These are phyloP conservation scores for Vitis rotundifolia DNA, from an alignment of 164 flowering plant species.

Conservation along the genomic window DNA sequence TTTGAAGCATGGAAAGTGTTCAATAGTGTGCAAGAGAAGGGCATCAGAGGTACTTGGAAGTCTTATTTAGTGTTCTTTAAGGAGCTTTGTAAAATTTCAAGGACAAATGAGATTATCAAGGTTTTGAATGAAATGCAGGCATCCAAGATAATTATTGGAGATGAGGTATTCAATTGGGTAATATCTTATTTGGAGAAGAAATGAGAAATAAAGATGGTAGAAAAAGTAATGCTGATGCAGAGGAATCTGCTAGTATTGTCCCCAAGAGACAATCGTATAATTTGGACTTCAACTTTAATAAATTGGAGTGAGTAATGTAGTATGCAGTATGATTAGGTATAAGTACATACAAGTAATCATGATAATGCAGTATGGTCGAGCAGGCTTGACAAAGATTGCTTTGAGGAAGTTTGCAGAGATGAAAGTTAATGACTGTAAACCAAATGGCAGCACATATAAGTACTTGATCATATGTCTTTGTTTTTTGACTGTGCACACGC, in stretches of 20 bases:
- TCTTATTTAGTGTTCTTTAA: conserved; percentile 53
- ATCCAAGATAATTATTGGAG: no score
- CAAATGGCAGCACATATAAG: conserved; percentile 66
- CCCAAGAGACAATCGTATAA: no score
- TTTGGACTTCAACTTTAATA: no score
- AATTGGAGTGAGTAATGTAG: conserved; percentile 10
- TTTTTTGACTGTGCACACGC: no score
- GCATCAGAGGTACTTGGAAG: conserved; percentile 49
- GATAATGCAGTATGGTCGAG: conserved; percentile 78
- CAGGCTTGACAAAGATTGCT: conserved; percentile 77
- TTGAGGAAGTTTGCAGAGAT: conserved; percentile 56
- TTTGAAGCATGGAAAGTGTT: no score
- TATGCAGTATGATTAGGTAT: conserved; percentile 54
- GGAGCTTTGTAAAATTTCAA: conserved; percentile 72
- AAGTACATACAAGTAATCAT: conserved; percentile 91
- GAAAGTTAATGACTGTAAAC: conserved; percentile 53
- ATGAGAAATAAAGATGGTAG: conserved; percentile 39
- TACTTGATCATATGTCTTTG: conserved; percentile 71
- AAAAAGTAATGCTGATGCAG: conserved; percentile 41
- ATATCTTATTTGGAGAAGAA: no score
- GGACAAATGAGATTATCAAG: no score
- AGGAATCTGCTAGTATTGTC: conserved; percentile 20
- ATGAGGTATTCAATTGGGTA: conserved; percentile 39
- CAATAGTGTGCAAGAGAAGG: conserved; percentile 59
- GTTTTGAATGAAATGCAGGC: no score